These are phyloP conservation scores for Xylariaceae sp. DNA, from an alignment of 2,329 filamentous ascomycete genomes.

Conservation along the genomic window DNA sequence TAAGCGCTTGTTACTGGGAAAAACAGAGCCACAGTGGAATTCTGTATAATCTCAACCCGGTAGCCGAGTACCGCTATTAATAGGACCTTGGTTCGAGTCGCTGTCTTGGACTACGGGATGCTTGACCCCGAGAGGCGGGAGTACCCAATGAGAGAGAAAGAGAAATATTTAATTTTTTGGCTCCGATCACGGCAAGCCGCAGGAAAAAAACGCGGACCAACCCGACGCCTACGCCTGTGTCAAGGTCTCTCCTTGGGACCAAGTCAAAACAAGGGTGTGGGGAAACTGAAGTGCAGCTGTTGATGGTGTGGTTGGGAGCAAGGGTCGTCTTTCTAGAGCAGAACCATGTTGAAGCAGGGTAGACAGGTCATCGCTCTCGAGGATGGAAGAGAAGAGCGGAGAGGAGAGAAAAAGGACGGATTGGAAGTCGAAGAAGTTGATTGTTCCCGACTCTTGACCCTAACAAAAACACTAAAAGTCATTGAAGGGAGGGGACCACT, in stretches of 20 bases:
- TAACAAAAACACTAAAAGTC: no score
- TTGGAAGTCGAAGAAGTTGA: conserved; percentile 6
- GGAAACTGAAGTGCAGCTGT: conserved; percentile 2
- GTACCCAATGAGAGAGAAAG: conserved; percentile 1
- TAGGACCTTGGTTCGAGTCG: no score
- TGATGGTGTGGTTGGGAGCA: no score
- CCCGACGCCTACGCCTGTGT: no score
- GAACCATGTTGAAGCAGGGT: conserved; percentile 13
- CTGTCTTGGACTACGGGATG: no score
- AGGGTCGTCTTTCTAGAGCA: conserved; percentile 9
- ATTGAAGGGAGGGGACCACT: conserved; percentile 1
- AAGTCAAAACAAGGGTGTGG: no score
- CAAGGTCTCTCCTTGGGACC: no score
- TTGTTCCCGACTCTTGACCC: no score
- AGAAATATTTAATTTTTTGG: conserved; percentile 11
- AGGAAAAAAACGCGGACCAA: no score
- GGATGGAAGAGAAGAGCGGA: neutral
- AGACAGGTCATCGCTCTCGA: conserved; percentile 10
- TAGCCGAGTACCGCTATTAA: no score
- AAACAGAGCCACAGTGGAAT: conserved; percentile 1
- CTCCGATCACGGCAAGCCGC: conserved; percentile 21
- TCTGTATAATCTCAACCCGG: neutral
- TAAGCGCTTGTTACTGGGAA: conserved; percentile 1
- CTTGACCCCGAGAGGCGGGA: no score
- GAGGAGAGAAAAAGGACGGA: conserved; percentile 7